Evolutionary conservation across 306 rosid genomes (phyloP).

Genomic region (Psophocarpus tetragonolobus): DNA sequence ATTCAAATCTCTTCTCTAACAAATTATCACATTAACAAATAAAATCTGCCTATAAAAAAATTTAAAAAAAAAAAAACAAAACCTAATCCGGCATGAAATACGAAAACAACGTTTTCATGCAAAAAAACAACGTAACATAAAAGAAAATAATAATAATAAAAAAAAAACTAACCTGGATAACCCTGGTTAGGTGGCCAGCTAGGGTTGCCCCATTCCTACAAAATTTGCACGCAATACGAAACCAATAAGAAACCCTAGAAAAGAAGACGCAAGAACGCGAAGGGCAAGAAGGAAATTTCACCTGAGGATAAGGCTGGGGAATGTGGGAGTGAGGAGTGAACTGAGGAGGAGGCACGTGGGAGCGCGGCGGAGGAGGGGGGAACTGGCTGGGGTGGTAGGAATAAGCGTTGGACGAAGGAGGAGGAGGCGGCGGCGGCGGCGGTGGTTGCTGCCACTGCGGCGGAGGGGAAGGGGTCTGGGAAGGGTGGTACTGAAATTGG

Average conservation of each 20-base stretch:
- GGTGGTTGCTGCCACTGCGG: slow-evolving; percentile 76
- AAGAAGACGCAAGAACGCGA: neutral
- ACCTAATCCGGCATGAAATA: neutral
- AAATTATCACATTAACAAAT: no score
- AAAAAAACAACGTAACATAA: neutral
- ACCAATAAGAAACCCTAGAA: slow-evolving; percentile 32
- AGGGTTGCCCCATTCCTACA: slow-evolving; percentile 78
- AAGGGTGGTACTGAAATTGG: slow-evolving; percentile 80
- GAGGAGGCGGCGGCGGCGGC: slow-evolving; percentile 45
- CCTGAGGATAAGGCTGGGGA: slow-evolving; percentile 71
- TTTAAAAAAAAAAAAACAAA: no score
- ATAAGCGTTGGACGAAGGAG: slow-evolving; percentile 57
- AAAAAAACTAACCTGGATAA: slow-evolving; percentile 58
- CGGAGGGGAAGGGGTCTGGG: slow-evolving; percentile 71
- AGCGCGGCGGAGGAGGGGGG: slow-evolving; percentile 58
- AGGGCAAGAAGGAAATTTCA: slow-evolving; percentile 1
- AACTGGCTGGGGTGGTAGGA: slow-evolving; percentile 59
- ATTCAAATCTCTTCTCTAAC: no score
- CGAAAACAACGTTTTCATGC: neutral
- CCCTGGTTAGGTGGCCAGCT: slow-evolving; percentile 65
- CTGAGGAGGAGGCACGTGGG: slow-evolving; percentile 50
- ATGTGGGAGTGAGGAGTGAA: slow-evolving; percentile 65
- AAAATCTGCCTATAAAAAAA: no score
- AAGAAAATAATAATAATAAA: neutral
- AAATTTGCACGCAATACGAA: slow-evolving; percentile 6